phyloP scores from a whole-genome alignment of 805 yeast species.

The Candida argentea region DNA sequence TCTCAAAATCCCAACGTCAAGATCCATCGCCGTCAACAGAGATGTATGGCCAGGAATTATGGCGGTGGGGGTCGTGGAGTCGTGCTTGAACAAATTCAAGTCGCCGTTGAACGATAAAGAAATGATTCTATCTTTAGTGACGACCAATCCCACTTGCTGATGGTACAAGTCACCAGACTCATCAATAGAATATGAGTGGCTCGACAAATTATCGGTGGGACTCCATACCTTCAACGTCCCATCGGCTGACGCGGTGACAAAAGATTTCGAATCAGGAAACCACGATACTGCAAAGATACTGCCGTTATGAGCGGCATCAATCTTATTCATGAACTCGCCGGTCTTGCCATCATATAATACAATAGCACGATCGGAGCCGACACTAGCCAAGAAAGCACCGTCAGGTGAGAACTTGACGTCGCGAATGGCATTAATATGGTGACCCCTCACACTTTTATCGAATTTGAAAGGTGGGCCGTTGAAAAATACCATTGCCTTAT shows the following conservation, averaged over 20 bases:
- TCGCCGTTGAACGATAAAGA: slow-evolving; percentile 68
- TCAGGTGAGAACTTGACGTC: slow-evolving; percentile 78
- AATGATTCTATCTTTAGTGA: slow-evolving; percentile 47
- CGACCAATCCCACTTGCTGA: slow-evolving; percentile 76
- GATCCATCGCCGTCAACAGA: slow-evolving; percentile 54
- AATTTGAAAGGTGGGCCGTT: slow-evolving; percentile 95
- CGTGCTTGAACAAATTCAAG: slow-evolving; percentile 45
- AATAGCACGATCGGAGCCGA: slow-evolving; percentile 74
- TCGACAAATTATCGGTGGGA: slow-evolving; percentile 23
- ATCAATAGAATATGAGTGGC: slow-evolving; percentile 38
- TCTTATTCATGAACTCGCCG: slow-evolving; percentile 58
- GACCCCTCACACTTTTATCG: slow-evolving; percentile 55
- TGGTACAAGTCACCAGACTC: slow-evolving; percentile 36
- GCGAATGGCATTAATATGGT: slow-evolving; percentile 69
- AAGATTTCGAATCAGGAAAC: slow-evolving; percentile 42
- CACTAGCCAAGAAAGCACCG: slow-evolving; percentile 66
- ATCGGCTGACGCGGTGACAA: slow-evolving; percentile 83
- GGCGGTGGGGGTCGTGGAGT: slow-evolving; percentile 22
- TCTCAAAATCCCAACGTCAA: slow-evolving; percentile 19
- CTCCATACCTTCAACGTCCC: slow-evolving; percentile 60
- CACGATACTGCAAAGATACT: slow-evolving; percentile 76
- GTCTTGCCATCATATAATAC: slow-evolving; percentile 79
- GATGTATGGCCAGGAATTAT: slow-evolving; percentile 72
- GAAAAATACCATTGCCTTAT: slow-evolving; percentile 71
- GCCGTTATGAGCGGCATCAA: slow-evolving; percentile 54